These are phyloP conservation scores for Sarcodon sp. DNA, from an alignment of 768 basidiomycete species.

Conservation along the genomic window DNA sequence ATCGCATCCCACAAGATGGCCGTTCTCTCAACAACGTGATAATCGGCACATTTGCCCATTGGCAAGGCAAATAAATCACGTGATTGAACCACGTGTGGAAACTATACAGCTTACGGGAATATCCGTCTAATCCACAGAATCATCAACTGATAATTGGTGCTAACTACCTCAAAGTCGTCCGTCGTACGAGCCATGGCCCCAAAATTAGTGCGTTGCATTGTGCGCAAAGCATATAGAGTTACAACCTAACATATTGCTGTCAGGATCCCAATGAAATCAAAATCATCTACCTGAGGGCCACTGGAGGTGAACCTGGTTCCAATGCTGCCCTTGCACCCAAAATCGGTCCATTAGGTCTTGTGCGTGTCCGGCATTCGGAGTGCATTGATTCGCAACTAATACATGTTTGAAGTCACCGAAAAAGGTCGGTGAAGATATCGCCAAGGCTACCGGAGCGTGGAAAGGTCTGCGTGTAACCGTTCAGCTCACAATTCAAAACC, in stretches of 20 bases:
- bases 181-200: constrained; percentile 49
- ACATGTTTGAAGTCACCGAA: constrained; percentile 73
- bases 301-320: constrained; percentile 98
- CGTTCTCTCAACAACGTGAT: no score
- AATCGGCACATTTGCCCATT: no score
- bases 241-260: not conserved
- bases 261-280: constrained; percentile 97
- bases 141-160: not conserved
- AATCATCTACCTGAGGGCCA: constrained; percentile 97
- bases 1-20: constrained; percentile 34
- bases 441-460: constrained; percentile 96
- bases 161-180: constrained; percentile 15
- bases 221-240: not conserved
- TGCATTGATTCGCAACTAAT: constrained; percentile 5
- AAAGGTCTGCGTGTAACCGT: constrained; percentile 99
- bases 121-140: constrained; percentile 1
- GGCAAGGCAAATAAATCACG: no score
- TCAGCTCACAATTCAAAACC: constrained; percentile 98
- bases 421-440: constrained; percentile 99
- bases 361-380: constrained; percentile 27
- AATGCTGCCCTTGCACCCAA: constrained; percentile 98
- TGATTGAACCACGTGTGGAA: no score
- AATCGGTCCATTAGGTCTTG: constrained; percentile 99
- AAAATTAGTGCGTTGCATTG: constrained; percentile 45
- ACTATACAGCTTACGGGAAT: no score